phyloP scores from a whole-genome alignment of 306 rosid species.

The Quercus ilex region DNA sequence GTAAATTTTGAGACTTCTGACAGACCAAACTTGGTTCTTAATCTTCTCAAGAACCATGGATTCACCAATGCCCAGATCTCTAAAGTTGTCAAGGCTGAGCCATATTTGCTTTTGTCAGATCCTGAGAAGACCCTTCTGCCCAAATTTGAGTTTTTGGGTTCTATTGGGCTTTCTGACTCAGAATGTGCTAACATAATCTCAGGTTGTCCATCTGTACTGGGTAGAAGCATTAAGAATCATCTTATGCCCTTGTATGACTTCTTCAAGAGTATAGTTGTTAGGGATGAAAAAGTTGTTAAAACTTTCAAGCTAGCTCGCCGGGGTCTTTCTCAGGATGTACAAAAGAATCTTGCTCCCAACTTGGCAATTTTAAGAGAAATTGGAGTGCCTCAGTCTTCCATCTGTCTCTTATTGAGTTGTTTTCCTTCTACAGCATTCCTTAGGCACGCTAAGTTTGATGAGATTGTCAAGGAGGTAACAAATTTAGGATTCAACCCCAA shows the following conservation, averaged over 20 bases:
- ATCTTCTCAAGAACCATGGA: slow-evolving; percentile 25
- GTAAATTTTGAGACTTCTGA: not conserved
- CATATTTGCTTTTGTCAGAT: slow-evolving; percentile 12
- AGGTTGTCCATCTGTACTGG: not conserved
- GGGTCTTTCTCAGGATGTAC: not conserved
- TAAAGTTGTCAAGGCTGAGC: not conserved
- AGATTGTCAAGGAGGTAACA: slow-evolving; percentile 8
- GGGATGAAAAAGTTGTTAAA: not conserved
- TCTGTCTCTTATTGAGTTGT: not conserved
- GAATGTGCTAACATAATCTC: slow-evolving; percentile 24
- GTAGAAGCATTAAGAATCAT: slow-evolving; percentile 25
- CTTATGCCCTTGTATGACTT: slow-evolving; percentile 28
- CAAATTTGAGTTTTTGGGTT: slow-evolving; percentile 29
- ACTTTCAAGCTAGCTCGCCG: not conserved
- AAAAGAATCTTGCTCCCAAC: slow-evolving; percentile 3
- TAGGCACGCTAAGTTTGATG: not conserved
- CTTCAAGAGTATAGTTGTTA: slow-evolving; percentile 18
- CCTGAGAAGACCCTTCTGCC: slow-evolving; percentile 39
- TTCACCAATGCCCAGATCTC: slow-evolving; percentile 26
- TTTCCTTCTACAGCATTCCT: not conserved
- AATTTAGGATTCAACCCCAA: slow-evolving; percentile 29
- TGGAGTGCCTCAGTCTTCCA: slow-evolving; percentile 24
- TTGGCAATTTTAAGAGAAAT: slow-evolving; percentile 24
- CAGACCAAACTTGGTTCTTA: slow-evolving; percentile 18
- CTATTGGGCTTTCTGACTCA: slow-evolving; percentile 32